Conservation (phyloP, 768 basidiomycete species). For the Suillus luteus region DNA sequence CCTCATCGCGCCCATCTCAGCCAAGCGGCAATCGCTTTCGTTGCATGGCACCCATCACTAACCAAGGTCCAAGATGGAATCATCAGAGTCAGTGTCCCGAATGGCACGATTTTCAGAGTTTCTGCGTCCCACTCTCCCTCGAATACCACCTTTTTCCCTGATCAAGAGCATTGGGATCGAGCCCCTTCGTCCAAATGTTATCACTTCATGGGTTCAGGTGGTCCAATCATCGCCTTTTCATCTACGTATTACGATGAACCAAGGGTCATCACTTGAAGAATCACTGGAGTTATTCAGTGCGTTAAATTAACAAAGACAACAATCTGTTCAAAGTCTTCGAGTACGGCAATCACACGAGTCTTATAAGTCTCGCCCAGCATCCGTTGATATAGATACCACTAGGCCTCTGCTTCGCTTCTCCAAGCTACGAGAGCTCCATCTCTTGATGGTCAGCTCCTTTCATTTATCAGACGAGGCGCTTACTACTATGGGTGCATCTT, state of each 20-base stretch:
- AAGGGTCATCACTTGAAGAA: neutral
- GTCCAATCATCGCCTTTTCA: neutral
- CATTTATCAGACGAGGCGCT: neutral
- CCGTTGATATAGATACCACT: neutral
- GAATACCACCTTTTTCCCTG: neutral
- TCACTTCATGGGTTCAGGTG: neutral
- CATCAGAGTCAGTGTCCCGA: neutral
- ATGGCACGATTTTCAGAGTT: neutral
- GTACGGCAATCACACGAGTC: neutral
- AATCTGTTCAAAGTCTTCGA: neutral
- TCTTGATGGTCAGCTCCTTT: neutral
- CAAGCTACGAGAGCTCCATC: neutral
- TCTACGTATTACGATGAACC: neutral
- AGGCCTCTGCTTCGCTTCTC: neutral
- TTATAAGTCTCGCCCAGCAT: neutral
- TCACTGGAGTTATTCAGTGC: neutral
- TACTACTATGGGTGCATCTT: neutral
- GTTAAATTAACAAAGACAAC: neutral
- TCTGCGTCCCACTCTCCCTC: neutral
- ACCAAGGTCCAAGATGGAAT: neutral
- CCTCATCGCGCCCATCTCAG: neutral
- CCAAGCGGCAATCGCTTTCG: neutral
- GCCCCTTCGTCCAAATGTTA: neutral
- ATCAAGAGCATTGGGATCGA: neutral
- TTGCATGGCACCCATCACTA: conserved; percentile 1